These are phyloP conservation scores for Alternaria metachromatica DNA, from an alignment of 2,329 filamentous ascomycete genomes.

Conservation along the genomic window DNA sequence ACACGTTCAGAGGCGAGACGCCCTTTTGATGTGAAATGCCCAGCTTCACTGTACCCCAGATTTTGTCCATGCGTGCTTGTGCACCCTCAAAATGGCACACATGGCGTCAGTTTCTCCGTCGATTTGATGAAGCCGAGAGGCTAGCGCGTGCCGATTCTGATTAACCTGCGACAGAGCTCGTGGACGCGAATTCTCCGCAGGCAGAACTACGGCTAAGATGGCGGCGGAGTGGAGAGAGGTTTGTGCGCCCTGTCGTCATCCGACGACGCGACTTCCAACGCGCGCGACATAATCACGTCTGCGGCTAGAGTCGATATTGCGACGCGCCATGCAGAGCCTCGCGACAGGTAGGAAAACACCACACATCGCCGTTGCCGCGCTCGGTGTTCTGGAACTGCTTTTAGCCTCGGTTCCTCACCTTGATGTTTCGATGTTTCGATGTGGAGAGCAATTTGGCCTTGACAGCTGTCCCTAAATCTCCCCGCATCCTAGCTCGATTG, in stretches of 20 bases:
- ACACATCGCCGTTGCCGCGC: not conserved
- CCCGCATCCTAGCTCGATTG: not conserved
- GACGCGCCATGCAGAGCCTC: not conserved
- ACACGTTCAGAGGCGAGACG: not conserved
- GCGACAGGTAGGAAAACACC: not conserved
- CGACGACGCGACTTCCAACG: not conserved
- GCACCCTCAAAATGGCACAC: not conserved
- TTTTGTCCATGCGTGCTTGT: not conserved
- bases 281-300: not conserved
- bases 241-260: not conserved
- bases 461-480: not conserved
- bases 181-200: not conserved
- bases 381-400: not conserved
- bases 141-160: not conserved
- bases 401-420: slow-evolving; percentile 1
- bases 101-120: slow-evolving; percentile 1
- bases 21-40: not conserved
- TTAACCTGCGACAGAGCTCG: slow-evolving; percentile 3
- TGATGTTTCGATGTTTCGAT: slow-evolving; percentile 7
- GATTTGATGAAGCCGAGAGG: slow-evolving; percentile 5
- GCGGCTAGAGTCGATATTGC: not conserved
- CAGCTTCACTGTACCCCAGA: not conserved
- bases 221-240: not conserved
- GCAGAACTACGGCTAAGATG: not conserved
- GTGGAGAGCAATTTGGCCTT: slow-evolving; percentile 4